A percentile compares a stretch with the other conserved stretches of the same genome.
phyloP scores from a whole-genome alignment of 1,139 yeast species.

The Suhomyces ambrosiae region DNA sequence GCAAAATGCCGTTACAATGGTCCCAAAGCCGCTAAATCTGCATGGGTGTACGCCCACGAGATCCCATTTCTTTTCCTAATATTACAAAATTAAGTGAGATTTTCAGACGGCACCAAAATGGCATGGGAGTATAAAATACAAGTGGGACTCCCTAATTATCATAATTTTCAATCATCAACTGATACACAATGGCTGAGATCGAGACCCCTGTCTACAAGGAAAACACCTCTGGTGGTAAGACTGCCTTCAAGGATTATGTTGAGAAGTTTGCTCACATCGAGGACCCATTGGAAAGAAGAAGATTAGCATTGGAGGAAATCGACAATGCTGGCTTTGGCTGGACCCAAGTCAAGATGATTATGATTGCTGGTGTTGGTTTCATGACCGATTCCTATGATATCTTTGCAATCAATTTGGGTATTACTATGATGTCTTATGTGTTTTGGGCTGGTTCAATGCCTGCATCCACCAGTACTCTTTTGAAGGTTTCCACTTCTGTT shows the following conservation, averaged over 20 bases:
- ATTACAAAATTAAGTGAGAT: slow-evolving; percentile 1
- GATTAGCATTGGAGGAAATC: slow-evolving; percentile 84
- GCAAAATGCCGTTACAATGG: slow-evolving; percentile 9
- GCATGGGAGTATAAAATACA: slow-evolving; percentile 4
- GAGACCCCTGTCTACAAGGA: slow-evolving; percentile 22
- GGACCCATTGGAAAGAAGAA: slow-evolving; percentile 87
- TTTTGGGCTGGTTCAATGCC: slow-evolving; percentile 73
- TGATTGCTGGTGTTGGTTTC: slow-evolving; percentile 94
- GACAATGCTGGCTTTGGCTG: slow-evolving; percentile 85
- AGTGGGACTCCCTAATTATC: background rate
- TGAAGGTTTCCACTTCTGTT: slow-evolving; percentile 87
- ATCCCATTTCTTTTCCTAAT: slow-evolving; percentile 14
- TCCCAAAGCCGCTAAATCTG: slow-evolving; percentile 3
- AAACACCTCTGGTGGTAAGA: slow-evolving; percentile 66
- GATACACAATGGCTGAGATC: slow-evolving; percentile 26
- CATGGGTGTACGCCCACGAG: slow-evolving; percentile 13
- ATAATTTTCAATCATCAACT: slow-evolving; percentile 1
- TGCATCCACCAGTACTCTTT: slow-evolving; percentile 66
- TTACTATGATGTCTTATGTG: slow-evolving; percentile 72
- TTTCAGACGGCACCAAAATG: background rate
- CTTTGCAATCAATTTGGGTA: slow-evolving; percentile 82
- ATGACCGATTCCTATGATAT: slow-evolving; percentile 91
- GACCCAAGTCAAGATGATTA: slow-evolving; percentile 84
- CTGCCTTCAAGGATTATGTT: slow-evolving; percentile 85
- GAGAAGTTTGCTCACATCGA: slow-evolving; percentile 82